Percentiles rank a stretch among this genome's conserved stretches.
phyloP scores from a whole-genome alignment of 345 rosid species.

The Lepidium aucheri region DNA sequence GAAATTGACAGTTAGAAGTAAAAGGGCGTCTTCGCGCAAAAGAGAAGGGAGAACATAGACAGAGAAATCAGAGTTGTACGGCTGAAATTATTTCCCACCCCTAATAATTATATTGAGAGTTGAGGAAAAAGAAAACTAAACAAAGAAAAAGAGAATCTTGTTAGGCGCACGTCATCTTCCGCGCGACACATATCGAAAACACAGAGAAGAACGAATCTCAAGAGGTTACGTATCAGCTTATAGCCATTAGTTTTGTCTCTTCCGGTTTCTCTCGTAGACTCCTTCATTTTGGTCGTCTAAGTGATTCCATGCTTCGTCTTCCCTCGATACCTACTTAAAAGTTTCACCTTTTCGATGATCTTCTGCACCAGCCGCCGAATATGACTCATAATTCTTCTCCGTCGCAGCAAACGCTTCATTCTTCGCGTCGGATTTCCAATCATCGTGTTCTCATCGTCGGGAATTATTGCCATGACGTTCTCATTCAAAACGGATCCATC shows the following conservation, averaged over 20 bases:
- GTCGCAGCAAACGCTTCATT: conserved; percentile 3
- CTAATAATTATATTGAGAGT: too few relatives aligned
- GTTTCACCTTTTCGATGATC: conserved; percentile 23
- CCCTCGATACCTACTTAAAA: not conserved
- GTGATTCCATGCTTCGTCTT: not conserved
- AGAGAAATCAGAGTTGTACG: too few relatives aligned
- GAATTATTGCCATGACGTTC: conserved; percentile 86
- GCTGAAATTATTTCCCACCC: too few relatives aligned
- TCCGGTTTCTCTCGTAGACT: not conserved
- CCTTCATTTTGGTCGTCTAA: too few relatives aligned
- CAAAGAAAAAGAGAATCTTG: not conserved
- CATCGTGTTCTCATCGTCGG: conserved; percentile 71
- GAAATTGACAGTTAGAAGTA: too few relatives aligned
- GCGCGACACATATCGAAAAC: conserved; percentile 20
- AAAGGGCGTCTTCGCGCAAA: too few relatives aligned
- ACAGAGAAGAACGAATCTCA: conserved; percentile 24
- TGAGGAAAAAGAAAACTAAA: not conserved
- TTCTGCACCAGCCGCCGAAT: not conserved
- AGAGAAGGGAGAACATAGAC: too few relatives aligned
- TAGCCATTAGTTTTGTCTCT: not conserved
- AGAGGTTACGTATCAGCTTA: conserved; percentile 9
- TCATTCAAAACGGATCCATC: conserved; percentile 46
- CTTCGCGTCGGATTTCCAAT: conserved; percentile 9
- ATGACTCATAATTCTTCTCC: conserved; percentile 21
- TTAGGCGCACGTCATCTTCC: conserved; percentile 22